These are phyloP conservation scores for Carnegiea gigantea DNA, from an alignment of 179 eudicot genomes.

Conservation along the genomic window DNA sequence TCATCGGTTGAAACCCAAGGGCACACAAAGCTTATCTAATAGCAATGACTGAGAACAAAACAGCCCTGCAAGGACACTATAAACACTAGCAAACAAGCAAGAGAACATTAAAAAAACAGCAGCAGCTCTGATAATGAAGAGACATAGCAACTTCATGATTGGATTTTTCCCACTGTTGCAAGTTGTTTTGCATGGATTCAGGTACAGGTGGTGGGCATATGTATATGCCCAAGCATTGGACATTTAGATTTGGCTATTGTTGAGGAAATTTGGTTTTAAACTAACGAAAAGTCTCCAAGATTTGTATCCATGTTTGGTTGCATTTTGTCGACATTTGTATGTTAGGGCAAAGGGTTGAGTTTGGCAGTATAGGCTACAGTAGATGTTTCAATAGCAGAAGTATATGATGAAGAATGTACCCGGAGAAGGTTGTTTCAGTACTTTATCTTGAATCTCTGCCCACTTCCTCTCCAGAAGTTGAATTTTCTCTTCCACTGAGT, in stretches of 20 bases:
- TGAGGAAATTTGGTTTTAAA: not conserved
- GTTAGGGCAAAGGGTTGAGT: not conserved
- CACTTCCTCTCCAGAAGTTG: constrained; percentile 71
- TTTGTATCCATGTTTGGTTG: not conserved
- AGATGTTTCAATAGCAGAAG: not conserved
- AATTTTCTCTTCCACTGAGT: constrained; percentile 57
- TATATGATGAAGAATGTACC: constrained; percentile 38
- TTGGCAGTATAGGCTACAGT: not conserved
- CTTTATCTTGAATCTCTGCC: constrained; percentile 73
- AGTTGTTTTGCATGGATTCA: not conserved
- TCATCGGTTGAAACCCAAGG: not conserved
- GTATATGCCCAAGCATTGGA: not conserved
- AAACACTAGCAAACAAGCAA: not conserved
- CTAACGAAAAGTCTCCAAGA: not conserved
- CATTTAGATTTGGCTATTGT: not conserved
- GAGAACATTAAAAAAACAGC: constrained; percentile 3
- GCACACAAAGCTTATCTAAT: not conserved
- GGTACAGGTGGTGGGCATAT: too few relatives aligned
- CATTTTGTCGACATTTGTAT: not conserved
- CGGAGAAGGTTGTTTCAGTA: constrained; percentile 82
- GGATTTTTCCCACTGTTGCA: not conserved
- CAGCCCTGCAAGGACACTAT: not conserved
- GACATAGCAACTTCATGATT: not conserved
- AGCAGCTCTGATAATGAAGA: not conserved
- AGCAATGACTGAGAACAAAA: not conserved